Evolutionary conservation across 1,139 yeast species (phyloP).

Genomic region (Spathaspora jeffriesii): DNA sequence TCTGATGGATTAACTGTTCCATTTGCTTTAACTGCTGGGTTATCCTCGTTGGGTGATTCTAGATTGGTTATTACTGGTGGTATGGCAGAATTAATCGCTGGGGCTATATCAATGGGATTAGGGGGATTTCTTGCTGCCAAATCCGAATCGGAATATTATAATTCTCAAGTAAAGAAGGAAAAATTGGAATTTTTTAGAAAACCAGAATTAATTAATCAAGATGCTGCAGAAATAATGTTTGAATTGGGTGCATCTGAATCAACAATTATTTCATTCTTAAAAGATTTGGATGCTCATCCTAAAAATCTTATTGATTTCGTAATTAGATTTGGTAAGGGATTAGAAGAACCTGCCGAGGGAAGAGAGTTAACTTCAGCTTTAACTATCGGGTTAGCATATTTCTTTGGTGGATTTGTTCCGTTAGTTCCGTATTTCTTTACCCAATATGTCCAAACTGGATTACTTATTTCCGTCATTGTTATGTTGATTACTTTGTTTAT

Average conservation of each 20-base stretch:
- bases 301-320: conserved; percentile 70
- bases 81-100: conserved; percentile 80
- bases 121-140: conserved; percentile 84
- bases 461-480: conserved; percentile 71
- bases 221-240: conserved; percentile 69
- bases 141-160: conserved; percentile 73
- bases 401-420: conserved; percentile 83
- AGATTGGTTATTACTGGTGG: conserved; percentile 83
- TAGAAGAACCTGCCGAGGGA: conserved; percentile 81
- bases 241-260: conserved; percentile 71
- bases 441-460: conserved; percentile 69
- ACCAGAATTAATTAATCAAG: conserved; percentile 61
- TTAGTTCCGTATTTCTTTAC: conserved; percentile 80
- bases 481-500: conserved; percentile 85
- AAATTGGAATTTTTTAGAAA: conserved; percentile 67
- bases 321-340: conserved; percentile 70
- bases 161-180: conserved; percentile 69
- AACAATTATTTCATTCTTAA: conserved; percentile 64
- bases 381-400: conserved; percentile 75
- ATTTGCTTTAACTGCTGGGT: conserved; percentile 81
- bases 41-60: conserved; percentile 75
- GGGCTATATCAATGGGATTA: conserved; percentile 84
- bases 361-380: conserved; percentile 75
- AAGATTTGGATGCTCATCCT: conserved; percentile 70
- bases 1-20: conserved; percentile 86